Evolutionary conservation across 1,139 yeast genomes (phyloP), one percentile per base, ranked within the genome.

Genomic region (Taphrina sp.): DNA sequence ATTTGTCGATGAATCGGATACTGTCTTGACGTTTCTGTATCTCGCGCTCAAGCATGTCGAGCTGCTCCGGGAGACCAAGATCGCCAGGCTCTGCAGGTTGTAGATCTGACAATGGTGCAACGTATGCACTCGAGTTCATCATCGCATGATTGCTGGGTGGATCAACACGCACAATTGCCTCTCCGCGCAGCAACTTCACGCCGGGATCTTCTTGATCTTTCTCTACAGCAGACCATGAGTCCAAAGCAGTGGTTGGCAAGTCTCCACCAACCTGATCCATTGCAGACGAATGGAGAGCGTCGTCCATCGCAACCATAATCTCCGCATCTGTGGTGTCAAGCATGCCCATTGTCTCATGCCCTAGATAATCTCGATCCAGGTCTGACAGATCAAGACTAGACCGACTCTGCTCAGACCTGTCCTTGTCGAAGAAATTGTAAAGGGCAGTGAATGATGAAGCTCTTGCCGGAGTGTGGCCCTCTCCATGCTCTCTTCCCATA

Each of bases 1-100:
- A 85, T 16, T 77, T 79, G 36, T 89, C 69, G 28, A 89, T 79
- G 3, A 75, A 72, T 41, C 79, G 72, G 65, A 89, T 95, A 58
- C 80, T 79, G 42, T 76, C 74, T 31, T 86, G 71, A 57, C 76
- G 38, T 22, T 49, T 76, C 23, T 77, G 80, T n/a, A 88, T 80
- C 20, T 83, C 87, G 3, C 72, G 69, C 3, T 76, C 72, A 14
- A 86, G 67, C 17, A 72, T 75, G 2, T 74, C 72, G 36, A 88
- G 85, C 55, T 84, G 86, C 62, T 83, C 87, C 0, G 83, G 76
- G 17, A 85, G 70, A 53, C 84, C 79, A 56, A 83, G 71, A 56
- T 82, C 82, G 0, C 87, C 87, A 0, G 89, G 88, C 0, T 83
- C 85, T 0, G 88, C 87, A 38, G 80, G 65, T 57, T 65, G 70